Evolutionary conservation across 495 filamentous ascomycete species (phyloP).

Genomic region (Penicillium cinerascens): DNA sequence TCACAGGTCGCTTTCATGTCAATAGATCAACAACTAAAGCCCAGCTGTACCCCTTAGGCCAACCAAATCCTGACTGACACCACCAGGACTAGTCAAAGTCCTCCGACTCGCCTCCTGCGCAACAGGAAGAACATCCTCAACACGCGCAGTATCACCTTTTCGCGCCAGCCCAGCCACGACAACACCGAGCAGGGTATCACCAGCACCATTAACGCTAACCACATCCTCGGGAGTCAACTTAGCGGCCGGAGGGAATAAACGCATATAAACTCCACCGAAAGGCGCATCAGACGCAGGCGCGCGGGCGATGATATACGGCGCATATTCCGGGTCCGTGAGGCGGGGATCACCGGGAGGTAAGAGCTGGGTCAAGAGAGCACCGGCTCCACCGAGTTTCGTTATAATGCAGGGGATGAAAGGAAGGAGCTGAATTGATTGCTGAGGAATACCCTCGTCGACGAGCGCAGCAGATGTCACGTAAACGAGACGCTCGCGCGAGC

Average conservation of each 20-base stretch:
- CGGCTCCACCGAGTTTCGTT: conserved; percentile 75
- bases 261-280: conserved; percentile 81
- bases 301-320: conserved; percentile 67
- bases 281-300: conserved; percentile 42
- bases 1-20: neutral
- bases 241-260: conserved; percentile 67
- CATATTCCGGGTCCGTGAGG: conserved; percentile 55
- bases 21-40: neutral
- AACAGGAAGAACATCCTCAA: conserved; percentile 43
- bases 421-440: conserved; percentile 78
- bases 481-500: conserved; percentile 62
- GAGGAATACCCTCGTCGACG: conserved; percentile 77
- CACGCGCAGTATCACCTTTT: conserved; percentile 11
- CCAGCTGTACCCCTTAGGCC: conserved; percentile 12
- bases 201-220: conserved; percentile 89
- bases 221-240: conserved; percentile 56
- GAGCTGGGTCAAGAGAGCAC: conserved; percentile 74
- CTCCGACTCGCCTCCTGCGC: conserved; percentile 72
- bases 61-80: conserved; percentile 54
- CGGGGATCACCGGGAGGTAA: conserved; percentile 60
- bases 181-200: conserved; percentile 87
- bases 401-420: conserved; percentile 82
- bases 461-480: conserved; percentile 55
- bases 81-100: conserved; percentile 68
- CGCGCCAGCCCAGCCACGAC: conserved; percentile 63